Conservation (phyloP, 176 grass and related monocot species). For the Neostapfia colusana region DNA sequence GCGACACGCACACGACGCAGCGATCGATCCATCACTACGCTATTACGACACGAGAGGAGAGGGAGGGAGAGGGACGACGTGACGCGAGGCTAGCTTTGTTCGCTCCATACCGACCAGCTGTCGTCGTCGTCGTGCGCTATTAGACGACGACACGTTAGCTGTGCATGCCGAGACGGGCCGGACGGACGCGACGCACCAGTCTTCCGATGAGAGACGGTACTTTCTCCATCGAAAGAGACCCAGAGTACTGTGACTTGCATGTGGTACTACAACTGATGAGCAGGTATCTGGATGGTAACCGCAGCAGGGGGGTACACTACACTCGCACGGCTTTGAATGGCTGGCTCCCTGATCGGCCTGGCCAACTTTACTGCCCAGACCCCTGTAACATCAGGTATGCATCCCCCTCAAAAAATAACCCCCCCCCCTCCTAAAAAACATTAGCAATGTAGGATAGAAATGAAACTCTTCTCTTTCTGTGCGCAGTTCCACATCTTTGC, state of each 20-base stretch:
- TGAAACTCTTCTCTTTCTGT: neutral
- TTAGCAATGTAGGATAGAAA: neutral
- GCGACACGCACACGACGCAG: neutral
- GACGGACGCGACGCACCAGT: no score
- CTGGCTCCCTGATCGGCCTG: neutral
- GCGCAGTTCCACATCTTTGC: conserved; percentile 20
- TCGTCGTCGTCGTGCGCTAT: neutral
- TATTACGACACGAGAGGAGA: no score
- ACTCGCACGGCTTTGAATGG: neutral
- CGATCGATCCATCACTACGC: neutral
- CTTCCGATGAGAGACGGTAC: no score
- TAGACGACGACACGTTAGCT: conserved; percentile 17
- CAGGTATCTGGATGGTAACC: no score
- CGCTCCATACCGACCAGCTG: neutral
- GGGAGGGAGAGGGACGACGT: neutral
- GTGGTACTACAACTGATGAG: no score
- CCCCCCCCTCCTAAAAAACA: no score
- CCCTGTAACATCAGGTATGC: neutral
- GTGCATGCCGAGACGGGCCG: neutral
- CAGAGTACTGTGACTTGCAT: no score
- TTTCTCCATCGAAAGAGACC: no score
- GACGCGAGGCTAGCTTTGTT: conserved; percentile 2
- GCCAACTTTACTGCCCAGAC: neutral
- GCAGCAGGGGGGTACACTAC: no score
- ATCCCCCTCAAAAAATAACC: no score